Evolutionary conservation across 2,329 filamentous ascomycete genomes (phyloP).

Genomic region (Hysterium pulicare): DNA sequence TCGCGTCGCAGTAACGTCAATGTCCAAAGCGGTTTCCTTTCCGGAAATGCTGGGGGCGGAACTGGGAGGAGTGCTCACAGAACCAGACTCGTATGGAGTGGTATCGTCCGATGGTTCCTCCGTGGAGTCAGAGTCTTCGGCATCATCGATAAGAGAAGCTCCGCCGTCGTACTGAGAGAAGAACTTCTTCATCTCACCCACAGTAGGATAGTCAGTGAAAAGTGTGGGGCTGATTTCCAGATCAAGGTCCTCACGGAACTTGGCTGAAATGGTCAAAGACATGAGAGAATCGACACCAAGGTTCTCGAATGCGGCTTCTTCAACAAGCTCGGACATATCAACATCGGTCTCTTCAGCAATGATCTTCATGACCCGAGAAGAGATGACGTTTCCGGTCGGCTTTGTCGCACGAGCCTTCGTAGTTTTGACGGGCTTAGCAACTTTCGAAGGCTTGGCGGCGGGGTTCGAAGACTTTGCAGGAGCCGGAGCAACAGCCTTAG

Average conservation of each 20-base stretch:
- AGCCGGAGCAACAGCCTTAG: conserved; percentile 26
- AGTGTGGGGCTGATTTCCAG: conserved; percentile 57
- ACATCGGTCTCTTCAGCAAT: conserved; percentile 65
- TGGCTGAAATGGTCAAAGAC: conserved; percentile 59
- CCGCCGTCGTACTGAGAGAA: conserved; percentile 48
- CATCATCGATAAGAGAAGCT: conserved; percentile 33
- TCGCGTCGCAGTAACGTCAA: conserved; percentile 29
- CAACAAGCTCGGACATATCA: conserved; percentile 56
- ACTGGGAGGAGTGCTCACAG: conserved; percentile 48
- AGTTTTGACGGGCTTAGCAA: conserved; percentile 48
- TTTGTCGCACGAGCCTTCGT: conserved; percentile 45
- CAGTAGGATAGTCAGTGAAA: conserved; percentile 59
- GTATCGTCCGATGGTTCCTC: conserved; percentile 37
- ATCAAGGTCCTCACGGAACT: conserved; percentile 60
- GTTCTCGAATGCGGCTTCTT: conserved; percentile 59
- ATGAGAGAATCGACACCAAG: conserved; percentile 61
- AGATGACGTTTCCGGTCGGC: conserved; percentile 46
- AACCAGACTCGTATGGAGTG: conserved; percentile 42
- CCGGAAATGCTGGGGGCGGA: conserved; percentile 47
- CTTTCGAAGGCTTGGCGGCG: conserved; percentile 53
- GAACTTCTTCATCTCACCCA: conserved; percentile 59
- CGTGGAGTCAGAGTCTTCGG: conserved; percentile 41
- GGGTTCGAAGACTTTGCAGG: conserved; percentile 40
- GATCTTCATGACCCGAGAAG: conserved; percentile 58
- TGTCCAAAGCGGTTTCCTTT: conserved; percentile 34